Base-by-base conservation (phyloP, 2,329 filamentous ascomycete genomes). In the Emericellopsis atlantica region DNA sequence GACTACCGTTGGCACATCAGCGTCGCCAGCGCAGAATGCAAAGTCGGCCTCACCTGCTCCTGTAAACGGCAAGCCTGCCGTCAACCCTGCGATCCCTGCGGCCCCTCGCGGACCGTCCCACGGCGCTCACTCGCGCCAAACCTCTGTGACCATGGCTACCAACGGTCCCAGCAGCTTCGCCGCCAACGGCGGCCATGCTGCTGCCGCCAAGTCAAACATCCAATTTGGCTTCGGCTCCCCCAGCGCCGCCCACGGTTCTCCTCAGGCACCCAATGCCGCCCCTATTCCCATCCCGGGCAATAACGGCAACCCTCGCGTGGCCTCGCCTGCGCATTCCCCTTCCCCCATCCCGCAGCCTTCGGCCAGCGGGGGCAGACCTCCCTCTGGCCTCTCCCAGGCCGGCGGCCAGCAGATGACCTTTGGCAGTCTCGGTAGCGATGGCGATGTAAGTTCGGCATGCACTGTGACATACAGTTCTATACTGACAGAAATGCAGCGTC, bases 271-370 rank as follows among this genome's bases (percentile, higher is more conserved):
- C 47, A 62, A 62, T 49, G 65, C 75, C 48, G 72, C 69, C 32
- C 75, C 72, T 44, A 81, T 74, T 49, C 69, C 67, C 61, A 86
- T 76, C 62, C 79, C 78, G 55, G 61, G 72, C 60, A 54, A 72
- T 67, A 51, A 64, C 61, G 26, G 26, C 26, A 56, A 68, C 62
- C 82, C 83, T 46, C 78, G 84, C 52, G 75, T 90, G 40, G 79
- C 80, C 37, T 94, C 89, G 36, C 92, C 92, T 6, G 80, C 84
- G 38, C 81, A 84, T 50, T 95, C 90, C 36, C 92, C 92, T 4
- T 90, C 86, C 34, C 92, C 92, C 5, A 96, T 96, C 51, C 90
- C 92, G 26, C 85, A 90, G 61, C 86, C 88, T 40, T 77, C 82
- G 41, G 80, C 81, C 29, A 84, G 81, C 54, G 92, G 88, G 54